Evolutionary conservation across 768 basidiomycete genomes (phyloP).

Genomic region (Naematelia encephala): DNA sequence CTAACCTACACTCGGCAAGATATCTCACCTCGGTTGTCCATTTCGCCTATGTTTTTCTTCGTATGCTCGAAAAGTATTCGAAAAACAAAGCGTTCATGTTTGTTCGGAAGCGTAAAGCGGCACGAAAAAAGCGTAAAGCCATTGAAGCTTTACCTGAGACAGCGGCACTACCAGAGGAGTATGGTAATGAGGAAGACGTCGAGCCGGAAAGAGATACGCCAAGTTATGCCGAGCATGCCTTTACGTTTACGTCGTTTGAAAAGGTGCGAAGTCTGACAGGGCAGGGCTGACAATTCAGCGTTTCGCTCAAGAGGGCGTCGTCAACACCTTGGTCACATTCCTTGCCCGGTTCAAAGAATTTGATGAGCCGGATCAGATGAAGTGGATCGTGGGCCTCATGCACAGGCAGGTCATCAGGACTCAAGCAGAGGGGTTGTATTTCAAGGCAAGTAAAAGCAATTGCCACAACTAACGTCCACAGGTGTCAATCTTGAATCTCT

Average conservation of each 20-base stretch:
- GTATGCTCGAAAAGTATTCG: slow-evolving; percentile 84
- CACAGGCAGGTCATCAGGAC: slow-evolving; percentile 86
- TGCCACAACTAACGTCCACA: slow-evolving; percentile 46
- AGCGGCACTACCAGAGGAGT: slow-evolving; percentile 38
- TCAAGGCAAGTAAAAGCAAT: slow-evolving; percentile 64
- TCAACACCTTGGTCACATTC: slow-evolving; percentile 76
- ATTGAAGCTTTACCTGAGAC: slow-evolving; percentile 14
- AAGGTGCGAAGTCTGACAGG: slow-evolving; percentile 57
- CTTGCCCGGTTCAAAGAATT: slow-evolving; percentile 82
- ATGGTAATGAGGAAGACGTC: slow-evolving; percentile 59
- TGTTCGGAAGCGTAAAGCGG: slow-evolving; percentile 63
- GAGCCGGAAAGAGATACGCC: slow-evolving; percentile 60
- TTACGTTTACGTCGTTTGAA: slow-evolving; percentile 89
- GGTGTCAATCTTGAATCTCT: slow-evolving; percentile 85
- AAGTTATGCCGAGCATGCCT: slow-evolving; percentile 72
- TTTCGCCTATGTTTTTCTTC: slow-evolving; percentile 77
- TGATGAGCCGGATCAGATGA: slow-evolving; percentile 71
- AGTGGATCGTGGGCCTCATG: slow-evolving; percentile 79
- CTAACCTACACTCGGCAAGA: slow-evolving; percentile 47
- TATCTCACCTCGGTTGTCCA: slow-evolving; percentile 85
- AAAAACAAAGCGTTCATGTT: slow-evolving; percentile 70
- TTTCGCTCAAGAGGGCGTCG: slow-evolving; percentile 83
- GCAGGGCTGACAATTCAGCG: slow-evolving; percentile 56
- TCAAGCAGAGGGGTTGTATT: slow-evolving; percentile 92
- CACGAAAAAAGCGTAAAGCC: slow-evolving; percentile 53